A percentile compares a stretch with the other conserved stretches of the same genome.
These are phyloP conservation scores for Tolypocladium tundrense DNA, from an alignment of 2,329 filamentous ascomycete species.

Conservation along the genomic window DNA sequence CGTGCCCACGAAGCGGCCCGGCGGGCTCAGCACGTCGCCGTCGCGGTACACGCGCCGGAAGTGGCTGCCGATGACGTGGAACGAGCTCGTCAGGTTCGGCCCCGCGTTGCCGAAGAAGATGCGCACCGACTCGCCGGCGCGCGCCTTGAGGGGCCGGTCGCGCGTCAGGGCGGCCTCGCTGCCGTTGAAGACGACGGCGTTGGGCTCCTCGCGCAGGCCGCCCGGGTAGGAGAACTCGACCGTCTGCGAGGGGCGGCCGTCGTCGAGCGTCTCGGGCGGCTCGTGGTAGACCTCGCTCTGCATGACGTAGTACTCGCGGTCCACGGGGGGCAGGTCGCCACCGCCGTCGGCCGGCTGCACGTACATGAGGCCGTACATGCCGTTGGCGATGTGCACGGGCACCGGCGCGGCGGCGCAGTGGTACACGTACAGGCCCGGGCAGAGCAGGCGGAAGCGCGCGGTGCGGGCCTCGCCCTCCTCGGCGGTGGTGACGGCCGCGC, in stretches of 20 bases:
- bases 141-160: conserved; percentile 18
- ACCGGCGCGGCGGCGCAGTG: conserved; percentile 24
- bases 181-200: conserved; percentile 21
- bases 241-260: conserved; percentile 15
- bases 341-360: conserved; percentile 17
- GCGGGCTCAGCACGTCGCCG: conserved; percentile 19
- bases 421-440: conserved; percentile 21
- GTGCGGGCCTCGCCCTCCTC: conserved; percentile 21
- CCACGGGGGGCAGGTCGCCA: conserved; percentile 15
- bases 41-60: conserved; percentile 19
- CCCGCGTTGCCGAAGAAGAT: conserved; percentile 24
- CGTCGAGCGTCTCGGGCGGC: conserved; percentile 19
- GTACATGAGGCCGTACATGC: conserved; percentile 26
- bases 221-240: conserved; percentile 25
- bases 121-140: conserved; percentile 17
- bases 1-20: conserved; percentile 15
- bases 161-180: conserved; percentile 19
- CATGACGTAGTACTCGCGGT: conserved; percentile 25
- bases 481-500: conserved; percentile 19
- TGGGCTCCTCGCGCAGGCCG: conserved; percentile 19
- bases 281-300: conserved; percentile 27
- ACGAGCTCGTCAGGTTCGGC: conserved; percentile 21
- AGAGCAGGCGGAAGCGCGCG: conserved; percentile 17
- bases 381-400: conserved; percentile 24
- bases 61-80: conserved; percentile 23